Evolutionary conservation across 2,329 filamentous ascomycete genomes (phyloP), one percentile per base, ranked within the genome.

Genomic region (Pseudogymnoascus sp.): DNA sequence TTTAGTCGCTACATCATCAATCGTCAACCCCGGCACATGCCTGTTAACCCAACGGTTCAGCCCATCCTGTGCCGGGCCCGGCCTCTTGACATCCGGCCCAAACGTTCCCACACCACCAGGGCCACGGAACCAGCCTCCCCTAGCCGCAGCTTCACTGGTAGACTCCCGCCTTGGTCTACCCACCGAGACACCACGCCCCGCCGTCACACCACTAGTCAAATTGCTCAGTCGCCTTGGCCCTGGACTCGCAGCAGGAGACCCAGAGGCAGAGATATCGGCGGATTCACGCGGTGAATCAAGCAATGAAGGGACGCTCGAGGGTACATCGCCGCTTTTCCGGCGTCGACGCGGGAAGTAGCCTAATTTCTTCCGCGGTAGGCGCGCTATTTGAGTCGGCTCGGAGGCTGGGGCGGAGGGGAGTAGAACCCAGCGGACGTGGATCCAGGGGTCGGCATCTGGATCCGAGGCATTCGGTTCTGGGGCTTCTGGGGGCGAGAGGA

Each of bases 271-370:
- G 80, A 76, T 62, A 81, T 82, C 11, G 81, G 79, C 7, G 86
- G 70, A 64, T 90, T 87, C 40, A 60, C 33, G 59, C 7, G 59
- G 59, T 26, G 59, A 38, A 29, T 38, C 59, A 60, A 37, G 59
- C 6, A 40, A 16, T 24, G 59, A 60, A 4, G 33, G 33, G 7
- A 38, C 31, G 13, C 33, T n/a, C 33, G 59, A 60, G 8, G 13
- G 33, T 37, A 60, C 3, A 40, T 60, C 59, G 33, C 37, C 33
- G 37, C 59, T 60, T 95, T 86, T 95, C 95, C 85, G 93, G 91
- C 92, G 82, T 19, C 92, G 85, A 6, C 93, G 93, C 2, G 93
- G 93, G 72, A 97, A 97, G 76, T 93, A 97, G 24, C 93, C 93
- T 50, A 97, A 81, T 1, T 88, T 83, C 75, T 87, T 86, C 64